These are phyloP conservation scores for Gymnopilus dilepis DNA, from an alignment of 768 basidiomycete species.

Conservation along the genomic window DNA sequence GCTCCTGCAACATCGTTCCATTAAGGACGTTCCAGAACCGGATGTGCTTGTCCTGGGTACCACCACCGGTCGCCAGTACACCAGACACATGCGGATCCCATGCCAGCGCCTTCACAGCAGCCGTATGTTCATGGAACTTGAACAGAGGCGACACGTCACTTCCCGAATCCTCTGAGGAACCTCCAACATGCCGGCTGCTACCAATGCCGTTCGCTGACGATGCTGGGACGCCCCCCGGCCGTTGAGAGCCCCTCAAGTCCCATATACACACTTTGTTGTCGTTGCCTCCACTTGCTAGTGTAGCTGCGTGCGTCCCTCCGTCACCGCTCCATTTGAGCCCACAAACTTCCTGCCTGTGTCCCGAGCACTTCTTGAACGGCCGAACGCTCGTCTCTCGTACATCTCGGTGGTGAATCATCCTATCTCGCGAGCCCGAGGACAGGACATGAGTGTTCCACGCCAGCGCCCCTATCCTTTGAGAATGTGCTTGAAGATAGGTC, in stretches of 20 bases:
- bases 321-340: constrained; percentile 89
- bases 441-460: constrained; percentile 93
- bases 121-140: constrained; percentile 96
- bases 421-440: constrained; percentile 90
- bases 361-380: constrained; percentile 74
- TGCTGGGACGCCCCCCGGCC: constrained; percentile 34
- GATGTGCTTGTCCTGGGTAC: constrained; percentile 98
- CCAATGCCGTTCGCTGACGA: constrained; percentile 16
- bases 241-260: constrained; percentile 78
- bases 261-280: constrained; percentile 99
- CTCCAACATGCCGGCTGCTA: constrained; percentile 24
- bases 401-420: constrained; percentile 90
- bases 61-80: constrained; percentile 92
- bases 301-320: constrained; percentile 48
- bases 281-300: constrained; percentile 93
- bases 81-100: constrained; percentile 97
- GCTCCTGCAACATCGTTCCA: constrained; percentile 82
- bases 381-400: constrained; percentile 71
- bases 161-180: constrained; percentile 34
- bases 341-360: constrained; percentile 94
- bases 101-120: constrained; percentile 96
- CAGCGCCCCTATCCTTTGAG: constrained; percentile 89
- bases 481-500: constrained; percentile 85
- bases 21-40: constrained; percentile 95
- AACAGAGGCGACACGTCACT: constrained; percentile 72